phyloP scores from a whole-genome alignment of 805 yeast species.

The Starmerella scarabaei region DNA sequence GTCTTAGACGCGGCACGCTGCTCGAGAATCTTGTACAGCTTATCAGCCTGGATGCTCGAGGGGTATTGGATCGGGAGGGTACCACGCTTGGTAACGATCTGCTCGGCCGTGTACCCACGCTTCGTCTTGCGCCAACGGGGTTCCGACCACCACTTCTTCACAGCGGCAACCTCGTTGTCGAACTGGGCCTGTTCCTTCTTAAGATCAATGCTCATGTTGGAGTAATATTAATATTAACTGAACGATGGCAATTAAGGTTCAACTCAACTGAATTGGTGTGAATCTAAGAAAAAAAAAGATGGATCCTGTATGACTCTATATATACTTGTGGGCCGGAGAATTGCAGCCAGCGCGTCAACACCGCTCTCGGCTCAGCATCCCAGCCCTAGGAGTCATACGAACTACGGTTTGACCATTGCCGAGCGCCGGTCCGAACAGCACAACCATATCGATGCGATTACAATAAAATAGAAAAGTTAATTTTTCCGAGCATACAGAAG shows the following conservation, averaged over 20 bases:
- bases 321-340: too few relatives aligned
- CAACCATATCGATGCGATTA: too few relatives aligned
- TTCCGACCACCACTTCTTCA: slow-evolving; percentile 82
- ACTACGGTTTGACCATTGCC: neutral
- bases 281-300: too few relatives aligned
- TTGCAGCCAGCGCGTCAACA: too few relatives aligned
- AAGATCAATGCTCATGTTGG: slow-evolving; percentile 34
- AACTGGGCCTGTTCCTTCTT: slow-evolving; percentile 50
- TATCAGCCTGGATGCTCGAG: slow-evolving; percentile 67
- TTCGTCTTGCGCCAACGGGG: slow-evolving; percentile 86
- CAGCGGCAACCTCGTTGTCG: slow-evolving; percentile 56
- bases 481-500: too few relatives aligned
- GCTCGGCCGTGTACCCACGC: slow-evolving; percentile 78
- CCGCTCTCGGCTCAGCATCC: neutral
- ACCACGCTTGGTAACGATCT: slow-evolving; percentile 81
- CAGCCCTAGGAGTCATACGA: too few relatives aligned
- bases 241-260: too few relatives aligned
- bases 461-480: too few relatives aligned
- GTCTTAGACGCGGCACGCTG: slow-evolving; percentile 63
- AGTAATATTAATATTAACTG: neutral
- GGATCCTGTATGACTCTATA: too few relatives aligned
- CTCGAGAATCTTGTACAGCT: slow-evolving; percentile 54
- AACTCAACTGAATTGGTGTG: too few relatives aligned
- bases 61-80: slow-evolving; percentile 62
- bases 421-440: neutral